Base-by-base conservation (phyloP, 2,329 filamentous ascomycete species). In the Macrophomina pseudophaseolina region DNA sequence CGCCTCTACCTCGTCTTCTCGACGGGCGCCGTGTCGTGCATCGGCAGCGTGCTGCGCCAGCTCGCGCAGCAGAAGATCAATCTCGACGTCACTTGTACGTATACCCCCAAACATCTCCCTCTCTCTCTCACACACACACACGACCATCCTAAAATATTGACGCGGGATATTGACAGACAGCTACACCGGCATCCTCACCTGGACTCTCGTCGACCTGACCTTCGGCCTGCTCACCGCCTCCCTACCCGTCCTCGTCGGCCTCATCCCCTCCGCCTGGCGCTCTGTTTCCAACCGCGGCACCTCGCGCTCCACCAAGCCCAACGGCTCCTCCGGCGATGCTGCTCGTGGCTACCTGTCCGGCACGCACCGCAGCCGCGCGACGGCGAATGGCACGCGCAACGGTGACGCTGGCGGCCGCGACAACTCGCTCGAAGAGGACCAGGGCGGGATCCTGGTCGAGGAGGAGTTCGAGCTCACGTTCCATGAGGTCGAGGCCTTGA, bases 1-100 rank as follows among this genome's bases (percentile, higher is more conserved):
- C 71, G 76, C 6, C 69, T 80, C 2, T 76, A 73, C 54, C 38
- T 74, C 23, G 72, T 79, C 38, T 80, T 78, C 71, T 70, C 67
- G 11, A 71, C 74, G 32, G 76, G 78, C 11, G 69, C 71, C 11
- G 65, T 78, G 42, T 72, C 73, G 33, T 74, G 75, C 42, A 66
- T 79, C 44, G 75, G 73, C 49, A 64, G 62, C 38, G 62, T 64
- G 49, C 48, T 64, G 62, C 46, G 62, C 12, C 62, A 64, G 49
- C 48, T 64, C 18, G 62, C 48, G 11, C 62, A 64, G 38, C 18
- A 54, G 23, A 46, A 64, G 49, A 52, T 64, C 23, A 32, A 30
- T 8, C 49, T 44, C n/a, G 62, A 64, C 16, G 62, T 64, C 4
- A 52, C 49, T 2, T 64, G 62, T 63, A 51, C n/a, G 59, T 35